Conservation (phyloP, 2,329 filamentous ascomycete genomes). For the Zasmidium citrigriseum region DNA sequence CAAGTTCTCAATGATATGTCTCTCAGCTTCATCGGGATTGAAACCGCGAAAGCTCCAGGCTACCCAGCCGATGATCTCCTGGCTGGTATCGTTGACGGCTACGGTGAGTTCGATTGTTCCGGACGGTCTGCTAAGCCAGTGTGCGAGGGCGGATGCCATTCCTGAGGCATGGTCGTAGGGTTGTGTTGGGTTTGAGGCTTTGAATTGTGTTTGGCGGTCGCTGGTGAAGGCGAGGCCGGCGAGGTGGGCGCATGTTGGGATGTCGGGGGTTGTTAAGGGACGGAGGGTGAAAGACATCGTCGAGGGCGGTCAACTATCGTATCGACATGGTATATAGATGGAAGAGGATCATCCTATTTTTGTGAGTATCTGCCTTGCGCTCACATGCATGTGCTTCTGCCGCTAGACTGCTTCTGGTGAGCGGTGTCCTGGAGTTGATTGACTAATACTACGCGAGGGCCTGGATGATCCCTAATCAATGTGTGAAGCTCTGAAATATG, state of each 20-base stretch:
- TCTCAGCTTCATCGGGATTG: background rate
- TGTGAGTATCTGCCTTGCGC: no score
- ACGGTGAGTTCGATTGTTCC: background rate
- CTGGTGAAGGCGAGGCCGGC: conserved; percentile 3
- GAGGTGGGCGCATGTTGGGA: background rate
- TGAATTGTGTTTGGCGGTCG: conserved; percentile 9
- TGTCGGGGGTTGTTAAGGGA: background rate
- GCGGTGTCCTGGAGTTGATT: background rate
- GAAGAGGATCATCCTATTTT: no score
- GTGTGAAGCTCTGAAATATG: no score
- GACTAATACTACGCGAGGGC: no score
- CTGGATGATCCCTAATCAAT: no score
- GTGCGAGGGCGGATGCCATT: background rate
- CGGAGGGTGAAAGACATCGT: background rate
- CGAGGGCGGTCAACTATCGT: background rate
- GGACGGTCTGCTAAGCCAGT: conserved; percentile 1
- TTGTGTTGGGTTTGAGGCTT: background rate
- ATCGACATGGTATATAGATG: background rate
- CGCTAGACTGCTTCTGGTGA: background rate
- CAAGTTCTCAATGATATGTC: no score
- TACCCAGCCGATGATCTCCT: conserved; percentile 1
- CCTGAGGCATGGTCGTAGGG: conserved; percentile 4
- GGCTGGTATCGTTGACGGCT: background rate
- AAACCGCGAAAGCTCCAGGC: conserved; percentile 1
- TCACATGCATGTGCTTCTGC: background rate